Base-by-base conservation (phyloP, 2,329 filamentous ascomycete genomes). In the Thermothelomyces thermophilus region DNA sequence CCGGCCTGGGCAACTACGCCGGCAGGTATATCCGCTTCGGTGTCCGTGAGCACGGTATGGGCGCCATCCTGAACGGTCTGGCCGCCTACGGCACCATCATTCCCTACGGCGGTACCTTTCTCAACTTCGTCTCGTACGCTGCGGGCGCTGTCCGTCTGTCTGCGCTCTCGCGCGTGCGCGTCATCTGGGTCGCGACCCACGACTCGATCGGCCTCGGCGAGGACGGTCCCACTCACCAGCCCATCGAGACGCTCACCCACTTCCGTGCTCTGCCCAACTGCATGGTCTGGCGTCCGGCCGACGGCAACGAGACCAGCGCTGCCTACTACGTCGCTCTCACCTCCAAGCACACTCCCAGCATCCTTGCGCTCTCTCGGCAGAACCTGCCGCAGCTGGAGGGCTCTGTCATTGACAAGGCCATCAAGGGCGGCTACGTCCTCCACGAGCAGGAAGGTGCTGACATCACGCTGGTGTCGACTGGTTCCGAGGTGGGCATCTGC, bases 131-230 rank as follows among this genome's bases (percentile, higher is more conserved):
- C 62, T 97, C 91, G 22, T 98, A 98, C 70, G 91, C 88, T 61
- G 90, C 93, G 59, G 93, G 93, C 73, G 85, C 93, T 64, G 86
- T 97, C 68, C 91, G 93, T 73, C 83, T 98, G 55, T 95, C 90
- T 33, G 84, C 93, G 35, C 82, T 98, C 62, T 95, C 90, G 41
- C 90, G 87, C 71, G 80, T 90, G 69, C 91, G 91, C 64, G 79
- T 83, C 68, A 90, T 98, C 77, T 95, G 93, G 84, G 81, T 97
- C 63, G 91, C 93, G 65, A 97, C 91, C 62, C 91, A 97, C 81
- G 91, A 97, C 80, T 96, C 91, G 59, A 98, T 98, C 64, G 93
- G 93, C 78, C 88, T 97, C 61, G 93, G 93, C 73, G 93, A 98
- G 77, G 93, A 98, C 67, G 93, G 93, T 57, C 91, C 93, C 62